Conservation (phyloP, 257 asterid species). For the Nicotiana otophora region DNA sequence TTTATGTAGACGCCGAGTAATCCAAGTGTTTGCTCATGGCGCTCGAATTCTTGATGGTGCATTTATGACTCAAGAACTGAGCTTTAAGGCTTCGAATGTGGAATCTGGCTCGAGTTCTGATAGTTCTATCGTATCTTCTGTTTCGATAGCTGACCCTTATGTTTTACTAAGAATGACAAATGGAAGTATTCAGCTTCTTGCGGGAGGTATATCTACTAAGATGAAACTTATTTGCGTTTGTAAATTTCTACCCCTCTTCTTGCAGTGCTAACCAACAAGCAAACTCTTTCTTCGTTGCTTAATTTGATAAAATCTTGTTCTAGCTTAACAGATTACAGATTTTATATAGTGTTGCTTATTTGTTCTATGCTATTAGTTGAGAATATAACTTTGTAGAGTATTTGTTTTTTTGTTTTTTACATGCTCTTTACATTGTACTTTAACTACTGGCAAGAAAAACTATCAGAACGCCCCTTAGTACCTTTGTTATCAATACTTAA, state of each 20-base stretch:
- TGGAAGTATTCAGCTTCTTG: slow-evolving; percentile 93
- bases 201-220: slow-evolving; percentile 62
- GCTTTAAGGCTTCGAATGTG: slow-evolving; percentile 60
- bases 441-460: not conserved
- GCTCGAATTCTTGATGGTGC: slow-evolving; percentile 97
- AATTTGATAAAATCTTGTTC: not conserved
- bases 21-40: slow-evolving; percentile 88
- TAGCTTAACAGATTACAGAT: not conserved
- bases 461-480: not conserved
- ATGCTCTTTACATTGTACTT: not conserved
- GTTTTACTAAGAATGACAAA: slow-evolving; percentile 87
- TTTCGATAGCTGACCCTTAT: slow-evolving; percentile 93
- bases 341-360: not conserved
- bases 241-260: not conserved
- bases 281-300: not conserved
- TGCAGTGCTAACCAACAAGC: not conserved
- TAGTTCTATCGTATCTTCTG: slow-evolving; percentile 58
- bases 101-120: slow-evolving; percentile 70
- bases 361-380: not conserved
- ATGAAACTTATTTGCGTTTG: not conserved
- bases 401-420: not conserved
- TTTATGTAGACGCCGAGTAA: slow-evolving; percentile 74
- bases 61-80: slow-evolving; percentile 94
- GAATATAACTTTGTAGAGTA: not conserved
- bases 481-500: not conserved